Base-by-base conservation (phyloP, 2,329 filamentous ascomycete species). In the Trichocomaceae sp. region DNA sequence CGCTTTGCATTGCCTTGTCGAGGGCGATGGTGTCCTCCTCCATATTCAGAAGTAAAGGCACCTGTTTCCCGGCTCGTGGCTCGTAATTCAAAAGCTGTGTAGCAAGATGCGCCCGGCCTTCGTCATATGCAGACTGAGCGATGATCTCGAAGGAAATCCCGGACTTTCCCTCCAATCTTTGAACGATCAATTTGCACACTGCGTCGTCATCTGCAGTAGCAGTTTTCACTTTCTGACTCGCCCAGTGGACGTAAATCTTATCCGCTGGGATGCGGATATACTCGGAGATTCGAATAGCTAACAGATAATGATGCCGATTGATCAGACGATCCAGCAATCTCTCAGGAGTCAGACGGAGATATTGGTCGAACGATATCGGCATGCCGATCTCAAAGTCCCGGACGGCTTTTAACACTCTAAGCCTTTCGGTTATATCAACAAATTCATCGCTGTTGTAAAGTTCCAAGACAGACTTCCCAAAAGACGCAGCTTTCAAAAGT, bases 391-490 rank as follows among this genome's bases (percentile, higher is more conserved):
- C 88, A 67, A 93, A 97, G 69, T 88, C 95, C 50, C 93, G 85
- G 12, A 92, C 87, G 6, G 92, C 92, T 64, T 96, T 97, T 47
- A 99, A 78, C 0, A 99, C 91, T 15, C 93, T 86, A 15, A 99
- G 75, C 0, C 86, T 93, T 70, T 99, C 92, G 62, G 90, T 96
- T 86, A 96, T 97, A 59, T 97, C 92, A 52, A 99, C 93, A 72
- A 97, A 99, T 61, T 99, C 92, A 66, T 99, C 93, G 66, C 91
- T 96, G 71, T 93, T 96, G 73, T 97, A 99, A 12, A 97, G 84
- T 64, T 97, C 93, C 3, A 99, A 80, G 0, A 97, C 93, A 0
- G 93, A 97, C 70, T 99, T 99, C 58, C 93, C 93, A 69, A 96
- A 97, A 0, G 92, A 97, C 0, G 93, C 93, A 5, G 93, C 93